Base-by-base conservation (phyloP, 106 monocot genomes). In the Phalaenopsis equestris region DNA sequence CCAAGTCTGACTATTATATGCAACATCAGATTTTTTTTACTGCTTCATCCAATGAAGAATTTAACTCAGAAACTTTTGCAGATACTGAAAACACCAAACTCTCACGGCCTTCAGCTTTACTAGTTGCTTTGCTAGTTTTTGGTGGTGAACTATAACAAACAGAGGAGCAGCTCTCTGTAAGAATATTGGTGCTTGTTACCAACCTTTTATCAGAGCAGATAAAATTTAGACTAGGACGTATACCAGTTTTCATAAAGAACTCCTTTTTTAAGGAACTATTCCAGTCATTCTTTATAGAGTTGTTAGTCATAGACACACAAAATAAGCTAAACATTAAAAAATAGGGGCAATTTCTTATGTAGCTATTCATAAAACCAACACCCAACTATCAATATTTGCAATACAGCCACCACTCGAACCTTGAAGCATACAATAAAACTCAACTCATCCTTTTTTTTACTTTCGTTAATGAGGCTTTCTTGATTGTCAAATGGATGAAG, bases 271-370 rank as follows among this genome's bases (percentile, higher is more conserved):
- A 81, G 58, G 88, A 91, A 83, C 88, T 91, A 57, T 91, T 91
- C 91, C 91, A 91, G 58, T 91, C 88, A 80, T 91, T 88, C 23
- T 91, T 91, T 88, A 91, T 91, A 17, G 88, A 79, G 64, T 91
- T 91, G 78, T 91, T 88, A 81, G 88, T 91, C 86, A 88, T 91
- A 78, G 5, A 80, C 17, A 39, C 19, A 64, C 36, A 77, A 42
- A 41, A 72, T 39, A 30, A 72, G 23, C 64, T 65, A 9, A 21
- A 10, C 30, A 65, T 52, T 52, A 52, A 52, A 52, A 15, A 12
- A 10, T 52, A 52, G 52, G 2, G 15, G 2, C 15, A 12, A 52
- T 52, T 52, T 52, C 52, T 52, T 52, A 2, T 52, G 52, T 52
- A 14, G 52, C 48, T 48, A 48, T 48, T 8, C 10, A 48, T 30